Evolutionary conservation across 371 early-diverging fungal genomes (phyloP), one percentile per base, ranked within the genome.

Genomic region (Mortierella sp.): DNA sequence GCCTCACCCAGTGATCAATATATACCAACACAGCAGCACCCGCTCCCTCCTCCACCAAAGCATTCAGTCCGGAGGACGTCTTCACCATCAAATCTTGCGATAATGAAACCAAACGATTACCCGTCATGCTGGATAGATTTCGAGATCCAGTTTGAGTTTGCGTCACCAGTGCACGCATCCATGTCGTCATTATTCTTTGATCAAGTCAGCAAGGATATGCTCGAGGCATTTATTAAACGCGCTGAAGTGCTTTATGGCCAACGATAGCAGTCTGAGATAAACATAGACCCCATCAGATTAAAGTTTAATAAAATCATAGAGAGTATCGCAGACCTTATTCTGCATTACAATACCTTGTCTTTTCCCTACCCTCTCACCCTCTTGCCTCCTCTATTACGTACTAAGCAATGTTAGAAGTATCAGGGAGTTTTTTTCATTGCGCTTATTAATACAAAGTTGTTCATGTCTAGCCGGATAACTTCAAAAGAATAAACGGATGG

Each of bases 91-190:
- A 70, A 80, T 26, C 68, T 83, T 3, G 81, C 63, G 30, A 71
- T 62, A 24, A 79, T 77, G 71, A 84, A 70, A 39, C 87, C 84
- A 49, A 71, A 73, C 8, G 83, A 88, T 49, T 88, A 87, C 58
- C 89, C 91, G 0, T 77, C 87, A 14, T 92, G 93, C 75, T 83
- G 79, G 74, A 88, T 95, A 2, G 93, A 93, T 73, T 94, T 94
- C 77, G 70, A 86, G 45, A 91, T 96, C 43, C 75, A 85, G n/a
- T 96, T 95, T 83, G 93, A 95, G 73, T 95, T 96, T 79, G 84
- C 89, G 32, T 93, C 94, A 0, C 87, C 92, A 12, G 62, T 96
- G 5, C 93, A 96, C 78, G 92, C 94, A 18, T 92, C 91, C 66
- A 86, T 93, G 20, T 91, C 95, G 0, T 84, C 86, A 20, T 75